Percentiles rank a stretch among this genome's conserved stretches.
Conservation (phyloP, 257 asterid species). For the Solanum tacnaense region DNA sequence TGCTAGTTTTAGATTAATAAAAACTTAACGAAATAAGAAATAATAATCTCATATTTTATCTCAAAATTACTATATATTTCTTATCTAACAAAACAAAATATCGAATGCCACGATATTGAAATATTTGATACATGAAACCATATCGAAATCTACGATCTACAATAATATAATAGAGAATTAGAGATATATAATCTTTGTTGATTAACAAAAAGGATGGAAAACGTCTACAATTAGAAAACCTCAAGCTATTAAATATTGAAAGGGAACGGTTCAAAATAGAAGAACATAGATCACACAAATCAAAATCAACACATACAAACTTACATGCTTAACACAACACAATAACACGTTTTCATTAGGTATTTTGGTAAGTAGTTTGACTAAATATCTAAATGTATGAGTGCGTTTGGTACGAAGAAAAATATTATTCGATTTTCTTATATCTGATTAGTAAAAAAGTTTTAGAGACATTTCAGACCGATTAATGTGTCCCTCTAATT, state of each 20-base stretch:
- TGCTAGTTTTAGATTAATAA: background rate
- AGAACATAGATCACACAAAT: background rate
- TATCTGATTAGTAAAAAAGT: too few relatives aligned
- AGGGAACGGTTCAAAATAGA: background rate
- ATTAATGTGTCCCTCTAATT: too few relatives aligned
- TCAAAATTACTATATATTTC: background rate
- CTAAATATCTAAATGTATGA: background rate
- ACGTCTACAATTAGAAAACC: background rate
- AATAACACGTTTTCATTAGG: background rate
- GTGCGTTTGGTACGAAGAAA: too few relatives aligned
- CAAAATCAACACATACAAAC: background rate
- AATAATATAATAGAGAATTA: too few relatives aligned
- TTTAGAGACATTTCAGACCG: too few relatives aligned
- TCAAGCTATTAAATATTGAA: background rate
- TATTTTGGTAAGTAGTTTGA: background rate
- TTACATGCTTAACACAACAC: background rate
- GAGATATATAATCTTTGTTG: background rate
- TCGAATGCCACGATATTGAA: fast-evolving
- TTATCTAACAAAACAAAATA: background rate
- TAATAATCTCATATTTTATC: background rate
- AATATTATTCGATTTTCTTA: too few relatives aligned
- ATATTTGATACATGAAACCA: background rate
- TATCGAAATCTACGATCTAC: too few relatives aligned
- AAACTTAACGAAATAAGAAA: background rate
- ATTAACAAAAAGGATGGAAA: background rate